These are phyloP conservation scores for Penicillium coprophilum DNA, from an alignment of 495 filamentous ascomycete genomes.

Conservation along the genomic window DNA sequence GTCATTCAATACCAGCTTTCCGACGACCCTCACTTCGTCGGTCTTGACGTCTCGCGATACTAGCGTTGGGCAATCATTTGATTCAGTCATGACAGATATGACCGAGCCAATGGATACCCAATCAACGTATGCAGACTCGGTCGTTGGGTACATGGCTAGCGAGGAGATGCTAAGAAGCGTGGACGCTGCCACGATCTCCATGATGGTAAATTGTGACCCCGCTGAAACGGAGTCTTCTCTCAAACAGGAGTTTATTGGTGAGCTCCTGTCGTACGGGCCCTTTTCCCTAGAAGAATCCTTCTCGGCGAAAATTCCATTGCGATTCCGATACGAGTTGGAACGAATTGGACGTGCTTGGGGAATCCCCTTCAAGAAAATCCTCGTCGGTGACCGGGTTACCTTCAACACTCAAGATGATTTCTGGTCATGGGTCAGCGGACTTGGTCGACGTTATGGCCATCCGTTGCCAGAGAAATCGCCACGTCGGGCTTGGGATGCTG, in stretches of 20 bases:
- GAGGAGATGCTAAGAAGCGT: constrained; percentile 24
- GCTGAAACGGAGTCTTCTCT: constrained; percentile 10
- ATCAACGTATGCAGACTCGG: constrained; percentile 36
- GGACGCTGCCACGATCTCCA: constrained; percentile 8
- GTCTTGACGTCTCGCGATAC: constrained; percentile 18
- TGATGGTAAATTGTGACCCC: constrained; percentile 1
- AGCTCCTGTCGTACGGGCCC: constrained; percentile 34
- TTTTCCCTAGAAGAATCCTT: constrained; percentile 35
- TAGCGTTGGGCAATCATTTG: constrained; percentile 32
- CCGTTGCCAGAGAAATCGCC: constrained; percentile 41
- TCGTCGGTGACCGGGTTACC: constrained; percentile 24
- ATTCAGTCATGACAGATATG: constrained; percentile 33
- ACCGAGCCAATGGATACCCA: constrained; percentile 32
- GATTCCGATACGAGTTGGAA: constrained; percentile 47
- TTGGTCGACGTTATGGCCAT: constrained; percentile 30
- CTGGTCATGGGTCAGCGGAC: constrained; percentile 38
- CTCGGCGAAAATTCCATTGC: constrained; percentile 33
- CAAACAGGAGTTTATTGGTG: constrained; percentile 28
- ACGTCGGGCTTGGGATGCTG: constrained; percentile 44
- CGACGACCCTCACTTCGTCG: constrained; percentile 23
- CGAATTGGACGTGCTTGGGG: constrained; percentile 39
- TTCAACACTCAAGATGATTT: constrained; percentile 37
- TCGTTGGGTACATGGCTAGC: constrained; percentile 28
- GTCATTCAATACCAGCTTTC: constrained; percentile 26
- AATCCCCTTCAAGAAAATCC: constrained; percentile 36